Conservation (phyloP, 352 stramenopile species). For the Phytopythium delawarense region DNA sequence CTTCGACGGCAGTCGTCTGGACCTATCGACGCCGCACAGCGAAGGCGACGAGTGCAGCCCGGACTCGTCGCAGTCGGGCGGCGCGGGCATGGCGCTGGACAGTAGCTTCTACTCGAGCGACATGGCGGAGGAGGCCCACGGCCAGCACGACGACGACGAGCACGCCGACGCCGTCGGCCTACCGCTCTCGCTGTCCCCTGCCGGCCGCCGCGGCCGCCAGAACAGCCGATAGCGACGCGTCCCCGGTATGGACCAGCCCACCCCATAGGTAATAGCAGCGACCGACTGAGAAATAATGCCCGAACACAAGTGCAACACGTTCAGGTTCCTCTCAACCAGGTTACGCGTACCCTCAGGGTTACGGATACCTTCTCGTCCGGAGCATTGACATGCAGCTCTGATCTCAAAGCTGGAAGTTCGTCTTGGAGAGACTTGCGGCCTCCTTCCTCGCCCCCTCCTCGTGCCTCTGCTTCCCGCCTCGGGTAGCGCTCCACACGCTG, state of each 20-base stretch:
- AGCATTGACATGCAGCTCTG: no score
- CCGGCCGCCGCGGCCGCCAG: not conserved
- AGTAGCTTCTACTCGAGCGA: constrained; percentile 11
- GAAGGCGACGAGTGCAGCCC: constrained; percentile 46
- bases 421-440: no score
- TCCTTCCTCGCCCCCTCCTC: no score
- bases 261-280: not conserved
- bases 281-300: not conserved
- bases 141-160: not conserved
- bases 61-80: constrained; percentile 14
- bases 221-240: constrained; percentile 5
- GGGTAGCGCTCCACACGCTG: not conserved
- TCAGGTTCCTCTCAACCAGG: not conserved
- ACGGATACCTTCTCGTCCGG: no score
- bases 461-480: not conserved
- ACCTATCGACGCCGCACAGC: constrained; percentile 26
- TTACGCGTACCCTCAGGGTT: no score
- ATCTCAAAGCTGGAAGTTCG: no score
- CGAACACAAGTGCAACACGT: not conserved
- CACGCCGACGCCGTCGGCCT: not conserved
- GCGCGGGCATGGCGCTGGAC: constrained; percentile 7
- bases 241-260: not conserved
- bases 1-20: constrained; percentile 10
- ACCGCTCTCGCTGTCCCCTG: not conserved
- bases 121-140: constrained; percentile 5